Evolutionary conservation across 1,139 yeast species (phyloP).

Genomic region (Protomyces lactucae-debilis): DNA sequence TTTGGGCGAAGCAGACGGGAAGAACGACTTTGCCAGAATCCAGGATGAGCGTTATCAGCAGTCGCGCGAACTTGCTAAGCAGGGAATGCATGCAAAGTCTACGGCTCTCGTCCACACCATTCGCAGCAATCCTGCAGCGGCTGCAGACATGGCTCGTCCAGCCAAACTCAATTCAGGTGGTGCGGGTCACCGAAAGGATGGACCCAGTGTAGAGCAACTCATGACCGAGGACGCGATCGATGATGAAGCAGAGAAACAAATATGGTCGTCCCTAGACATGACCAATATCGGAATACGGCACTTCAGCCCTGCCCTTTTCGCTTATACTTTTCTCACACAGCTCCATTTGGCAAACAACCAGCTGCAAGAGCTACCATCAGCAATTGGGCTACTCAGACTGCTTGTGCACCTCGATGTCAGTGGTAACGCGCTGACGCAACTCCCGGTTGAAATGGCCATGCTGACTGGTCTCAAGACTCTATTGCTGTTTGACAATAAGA

Average conservation of each 20-base stretch:
- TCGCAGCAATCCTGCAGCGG: conserved; percentile 2
- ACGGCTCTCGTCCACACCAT: conserved; percentile 6
- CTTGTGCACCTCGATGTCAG: conserved; percentile 83
- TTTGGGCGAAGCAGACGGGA: not conserved
- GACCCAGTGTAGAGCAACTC: conserved; percentile 19
- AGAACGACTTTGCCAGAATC: conserved; percentile 11
- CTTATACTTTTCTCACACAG: conserved; percentile 78
- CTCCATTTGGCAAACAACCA: conserved; percentile 84
- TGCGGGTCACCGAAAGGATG: conserved; percentile 12
- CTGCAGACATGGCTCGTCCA: not conserved
- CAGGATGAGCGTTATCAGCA: conserved; percentile 17
- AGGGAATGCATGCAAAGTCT: conserved; percentile 17
- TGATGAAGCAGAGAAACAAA: conserved; percentile 23
- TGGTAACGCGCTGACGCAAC: conserved; percentile 60
- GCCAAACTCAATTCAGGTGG: conserved; percentile 11
- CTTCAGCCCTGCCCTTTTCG: conserved; percentile 68
- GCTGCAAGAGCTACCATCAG: conserved; percentile 61
- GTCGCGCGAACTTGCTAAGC: conserved; percentile 17
- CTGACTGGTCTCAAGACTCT: conserved; percentile 75
- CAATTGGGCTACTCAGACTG: conserved; percentile 63
- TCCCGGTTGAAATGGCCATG: conserved; percentile 80
- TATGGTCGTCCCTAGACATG: conserved; percentile 88
- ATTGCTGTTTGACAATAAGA: conserved; percentile 80
- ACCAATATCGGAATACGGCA: conserved; percentile 80
- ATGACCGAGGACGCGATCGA: conserved; percentile 24